phyloP scores from a whole-genome alignment of 352 stramenopile species.

The Peronospora belbahrii region DNA sequence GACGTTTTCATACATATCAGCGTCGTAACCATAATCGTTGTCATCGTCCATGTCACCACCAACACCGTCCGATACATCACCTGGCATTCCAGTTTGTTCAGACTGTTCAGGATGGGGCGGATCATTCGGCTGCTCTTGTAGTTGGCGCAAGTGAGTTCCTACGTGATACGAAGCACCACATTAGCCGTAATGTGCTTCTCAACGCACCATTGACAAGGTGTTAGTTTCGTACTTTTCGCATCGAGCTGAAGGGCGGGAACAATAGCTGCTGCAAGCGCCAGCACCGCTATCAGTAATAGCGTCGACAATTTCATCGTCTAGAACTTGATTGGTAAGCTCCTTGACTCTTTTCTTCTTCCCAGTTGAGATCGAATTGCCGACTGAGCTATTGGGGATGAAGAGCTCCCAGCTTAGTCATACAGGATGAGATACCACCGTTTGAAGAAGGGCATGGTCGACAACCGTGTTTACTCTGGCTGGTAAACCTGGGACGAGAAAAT shows the following conservation, averaged over 20 bases:
- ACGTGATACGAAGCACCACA: neutral
- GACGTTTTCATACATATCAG: slow-evolving; percentile 4
- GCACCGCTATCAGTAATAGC: slow-evolving; percentile 10
- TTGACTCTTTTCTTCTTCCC: slow-evolving; percentile 1
- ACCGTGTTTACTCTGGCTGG: too few relatives aligned
- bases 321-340: neutral
- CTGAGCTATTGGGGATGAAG: slow-evolving; percentile 4
- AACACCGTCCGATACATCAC: neutral
- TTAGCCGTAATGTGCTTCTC: neutral
- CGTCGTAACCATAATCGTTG: neutral
- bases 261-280: slow-evolving; percentile 4
- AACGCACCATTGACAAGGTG: neutral
- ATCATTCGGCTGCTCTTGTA: slow-evolving; percentile 10
- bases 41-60: neutral
- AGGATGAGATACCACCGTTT: neutral
- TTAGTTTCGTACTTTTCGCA: neutral
- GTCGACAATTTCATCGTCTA: slow-evolving; percentile 10
- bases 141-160: slow-evolving; percentile 9
- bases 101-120: slow-evolving; percentile 4
- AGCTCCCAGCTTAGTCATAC: neutral
- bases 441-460: too few relatives aligned
- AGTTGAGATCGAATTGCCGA: slow-evolving; percentile 8
- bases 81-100: neutral
- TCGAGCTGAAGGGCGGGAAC: neutral
- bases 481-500: too few relatives aligned